Evolutionary conservation across 306 rosid species (phyloP), one percentile per base, ranked within the genome.

Genomic region (Prunus salicina): DNA sequence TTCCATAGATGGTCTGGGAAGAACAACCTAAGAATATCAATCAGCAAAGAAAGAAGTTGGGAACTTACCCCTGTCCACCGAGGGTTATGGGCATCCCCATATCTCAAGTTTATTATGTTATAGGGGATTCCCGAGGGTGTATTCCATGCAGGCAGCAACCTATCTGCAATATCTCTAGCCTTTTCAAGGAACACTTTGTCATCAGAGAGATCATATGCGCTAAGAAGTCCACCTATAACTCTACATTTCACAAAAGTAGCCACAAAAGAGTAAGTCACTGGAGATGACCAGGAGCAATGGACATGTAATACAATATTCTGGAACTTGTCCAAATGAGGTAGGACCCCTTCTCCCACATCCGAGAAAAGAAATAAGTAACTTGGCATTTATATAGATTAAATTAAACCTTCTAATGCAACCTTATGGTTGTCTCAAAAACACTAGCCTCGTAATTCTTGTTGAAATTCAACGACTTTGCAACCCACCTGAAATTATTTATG

Each of bases 401-500:
- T 73, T 89, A 87, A 86, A 89, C 93, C 90, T 89, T 86, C 86
- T 79, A 88, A 78, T 73, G 84, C 89, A 84, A 89, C 93, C 93
- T 89, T 82, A 89, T 86, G 93, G 86, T 89, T 89, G 93, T 89
- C 90, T 89, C 93, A 57, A 89, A 89, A 73, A 89, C 93, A 75
- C 93, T 89, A 69, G 88, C 88, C 81, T 87, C 89, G 4, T 74
- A 68, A 71, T 84, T 71, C 89, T 84, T 84, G 82, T 81, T 61
- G 78, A 86, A 87, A 79, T 76, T 32, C 68, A 89, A 81, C 24
- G 89, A 86, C 46, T 74, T 22, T 55, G 83, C 93, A 79, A 89
- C 72, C 91, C 93, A 89, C 82, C 93, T 89, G 91, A 47, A 47
- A 34, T n/a, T 34, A 83, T 72, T 58, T 65, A 75, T 51, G 28